These are phyloP conservation scores for Ophiocordyceps camponoti-rufipedis DNA, from an alignment of 2,329 filamentous ascomycete genomes.

Conservation along the genomic window DNA sequence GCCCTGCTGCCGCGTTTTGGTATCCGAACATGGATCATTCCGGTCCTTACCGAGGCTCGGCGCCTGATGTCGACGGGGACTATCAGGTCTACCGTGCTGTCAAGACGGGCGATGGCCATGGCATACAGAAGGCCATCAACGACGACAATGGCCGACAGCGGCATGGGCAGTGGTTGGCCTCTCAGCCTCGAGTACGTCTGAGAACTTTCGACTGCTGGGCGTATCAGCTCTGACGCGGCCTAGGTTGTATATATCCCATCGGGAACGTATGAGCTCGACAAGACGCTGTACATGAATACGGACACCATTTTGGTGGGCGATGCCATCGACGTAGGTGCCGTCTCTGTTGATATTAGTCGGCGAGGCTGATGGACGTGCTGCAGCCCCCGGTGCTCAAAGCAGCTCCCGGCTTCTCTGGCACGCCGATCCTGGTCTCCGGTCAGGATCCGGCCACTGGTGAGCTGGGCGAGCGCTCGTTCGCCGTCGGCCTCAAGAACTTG, in stretches of 20 bases:
- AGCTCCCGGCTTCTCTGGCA: conserved; percentile 14
- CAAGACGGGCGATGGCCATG: conserved; percentile 15
- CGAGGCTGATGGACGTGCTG: neutral
- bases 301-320: conserved; percentile 28
- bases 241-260: conserved; percentile 22
- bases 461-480: conserved; percentile 20
- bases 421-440: conserved; percentile 15
- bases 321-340: conserved; percentile 13
- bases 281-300: conserved; percentile 22
- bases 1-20: conserved; percentile 15
- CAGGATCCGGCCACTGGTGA: conserved; percentile 16
- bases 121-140: conserved; percentile 21
- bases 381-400: conserved; percentile 22
- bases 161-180: conserved; percentile 20
- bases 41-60: conserved; percentile 16
- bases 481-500: conserved; percentile 24
- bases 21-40: conserved; percentile 24
- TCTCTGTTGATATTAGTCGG: neutral
- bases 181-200: conserved; percentile 18
- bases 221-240: neutral
- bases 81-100: conserved; percentile 21
- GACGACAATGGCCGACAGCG: conserved; percentile 14
- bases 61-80: conserved; percentile 18
- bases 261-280: conserved; percentile 20
- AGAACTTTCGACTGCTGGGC: neutral